Evolutionary conservation across 495 filamentous ascomycete genomes (phyloP), one percentile per base, ranked within the genome.

Genomic region (Xylaria grammica): DNA sequence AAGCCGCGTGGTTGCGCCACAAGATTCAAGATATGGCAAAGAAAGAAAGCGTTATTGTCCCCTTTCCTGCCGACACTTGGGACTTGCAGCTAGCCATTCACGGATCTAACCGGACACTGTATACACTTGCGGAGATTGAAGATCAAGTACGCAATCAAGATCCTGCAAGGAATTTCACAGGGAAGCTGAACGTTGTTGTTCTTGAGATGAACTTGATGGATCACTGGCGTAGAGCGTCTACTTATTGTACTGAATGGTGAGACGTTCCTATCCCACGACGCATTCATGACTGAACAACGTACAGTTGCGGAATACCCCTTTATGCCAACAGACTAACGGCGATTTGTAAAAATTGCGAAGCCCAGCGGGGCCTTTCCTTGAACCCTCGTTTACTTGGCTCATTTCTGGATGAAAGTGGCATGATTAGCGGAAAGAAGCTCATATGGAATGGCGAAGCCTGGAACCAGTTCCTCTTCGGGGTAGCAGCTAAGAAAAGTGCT

Each of bases 111-210:
- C 74, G 83, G 51, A 78, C 80, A 5, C 70, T 87, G 32, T 90
- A 82, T 63, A 87, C 81, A 0, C 64, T 90, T 19, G 85, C 82
- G 26, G 85, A 89, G 50, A 66, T 90, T 9, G 87, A 89, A 70
- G 80, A 84, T n/a, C 85, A 78, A 72, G 83, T 82, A 9, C 72
- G 80, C 24, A 52, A 67, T 27, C 58, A 68, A 2, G 67, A 76
- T 61, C 42, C 68, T 7, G 38, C 49, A 22, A 74, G 79, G 11
- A 71, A 71, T 26, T 87, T 88, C 72, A 84, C 79, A 10, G 88
- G 86, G 27, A 89, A 84, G 63, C 73, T 90, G 57, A 87, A 80
- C 67, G 74, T 89, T 3, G 67, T 86, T 6, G 79, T 89, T 29
- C 72, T 82, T 15, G 84, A 85, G 40, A 75, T 86, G 67, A 81